These are phyloP conservation scores for Lactuca saligna DNA, from an alignment of 129 eudicot genomes.

Conservation along the genomic window DNA sequence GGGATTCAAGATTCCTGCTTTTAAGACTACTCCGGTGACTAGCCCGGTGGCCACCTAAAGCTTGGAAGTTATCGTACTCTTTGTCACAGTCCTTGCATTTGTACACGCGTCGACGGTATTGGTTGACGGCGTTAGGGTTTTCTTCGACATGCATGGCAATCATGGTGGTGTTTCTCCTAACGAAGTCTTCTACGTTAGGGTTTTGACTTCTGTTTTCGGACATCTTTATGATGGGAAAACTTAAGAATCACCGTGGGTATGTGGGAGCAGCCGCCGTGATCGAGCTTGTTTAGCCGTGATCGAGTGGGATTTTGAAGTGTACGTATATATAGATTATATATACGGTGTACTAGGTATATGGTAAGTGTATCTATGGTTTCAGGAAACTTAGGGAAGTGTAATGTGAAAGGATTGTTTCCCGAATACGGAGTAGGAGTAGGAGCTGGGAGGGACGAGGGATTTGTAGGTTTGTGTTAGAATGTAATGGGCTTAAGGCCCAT, in stretches of 20 bases:
- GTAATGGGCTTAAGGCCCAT: neutral
- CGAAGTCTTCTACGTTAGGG: neutral
- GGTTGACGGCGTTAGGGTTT: neutral
- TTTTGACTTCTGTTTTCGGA: neutral
- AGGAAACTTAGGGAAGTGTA: too few relatives aligned
- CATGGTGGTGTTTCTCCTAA: neutral
- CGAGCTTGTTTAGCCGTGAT: neutral
- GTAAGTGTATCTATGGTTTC: neutral
- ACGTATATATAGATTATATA: too few relatives aligned
- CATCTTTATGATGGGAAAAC: neutral
- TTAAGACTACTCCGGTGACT: neutral
- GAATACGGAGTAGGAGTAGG: too few relatives aligned
- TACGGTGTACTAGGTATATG: neutral
- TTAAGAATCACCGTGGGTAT: constrained; percentile 1
- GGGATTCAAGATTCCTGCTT: neutral
- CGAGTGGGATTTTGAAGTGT: neutral
- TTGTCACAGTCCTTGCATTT: constrained; percentile 26
- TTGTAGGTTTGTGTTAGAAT: neutral
- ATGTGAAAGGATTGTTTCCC: too few relatives aligned
- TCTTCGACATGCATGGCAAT: neutral
- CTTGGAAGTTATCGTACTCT: constrained; percentile 24
- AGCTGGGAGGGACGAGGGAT: too few relatives aligned
- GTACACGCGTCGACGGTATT: neutral
- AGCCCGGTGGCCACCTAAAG: constrained; percentile 25
- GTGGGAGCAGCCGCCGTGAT: neutral